Evolutionary conservation across 371 early-diverging fungal species (phyloP), one percentile per base, ranked within the genome.

Genomic region (Mortierella sp.): DNA sequence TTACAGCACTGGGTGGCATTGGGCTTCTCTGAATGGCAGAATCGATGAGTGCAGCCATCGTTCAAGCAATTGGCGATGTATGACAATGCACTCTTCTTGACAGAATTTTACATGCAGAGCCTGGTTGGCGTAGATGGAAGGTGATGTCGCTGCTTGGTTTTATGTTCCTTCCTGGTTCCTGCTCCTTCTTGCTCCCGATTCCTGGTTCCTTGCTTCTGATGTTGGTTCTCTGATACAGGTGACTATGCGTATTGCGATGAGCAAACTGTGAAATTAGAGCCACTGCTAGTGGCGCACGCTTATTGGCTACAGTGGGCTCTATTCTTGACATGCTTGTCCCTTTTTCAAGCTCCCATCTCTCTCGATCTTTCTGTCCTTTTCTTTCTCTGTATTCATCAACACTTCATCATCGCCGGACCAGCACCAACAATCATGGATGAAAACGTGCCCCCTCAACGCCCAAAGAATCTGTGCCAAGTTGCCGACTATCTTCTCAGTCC

Each of bases 401-500:
- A 26, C 58, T 43, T 51, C 61, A 62, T 35, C 51, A 35, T 28
- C 42, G 26, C 55, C 34, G 34, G 34, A 57, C 35, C 43, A 31
- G 43, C 63, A 57, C 15, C n/a, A 34, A 56, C 37, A 28, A 28
- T 17, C 66, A 83, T 82, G 80, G 70, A 70, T 37, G 45, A 68
- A 34, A 72, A 68, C 53, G 67, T 49, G 43, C 81, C 75, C 26
- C 81, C 81, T 64, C 64, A 68, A 29, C 81, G 81, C 75, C 89
- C 93, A 43, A 88, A 89, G 82, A 89, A 90, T 64, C 65, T 90
- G n/a, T 80, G 86, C 68, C 75, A 85, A 51, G 86, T 91, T 53
- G 92, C 91, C 29, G 84, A 88, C 72, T 95, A 87, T 72, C 86
- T 95, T 31, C 76, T 88, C 59, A 88, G 84, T 66, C 72, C 86